Evolutionary conservation across 2,329 filamentous ascomycete species (phyloP), one percentile per base, ranked within the genome.

Genomic region (Fusarium fracticaudum): DNA sequence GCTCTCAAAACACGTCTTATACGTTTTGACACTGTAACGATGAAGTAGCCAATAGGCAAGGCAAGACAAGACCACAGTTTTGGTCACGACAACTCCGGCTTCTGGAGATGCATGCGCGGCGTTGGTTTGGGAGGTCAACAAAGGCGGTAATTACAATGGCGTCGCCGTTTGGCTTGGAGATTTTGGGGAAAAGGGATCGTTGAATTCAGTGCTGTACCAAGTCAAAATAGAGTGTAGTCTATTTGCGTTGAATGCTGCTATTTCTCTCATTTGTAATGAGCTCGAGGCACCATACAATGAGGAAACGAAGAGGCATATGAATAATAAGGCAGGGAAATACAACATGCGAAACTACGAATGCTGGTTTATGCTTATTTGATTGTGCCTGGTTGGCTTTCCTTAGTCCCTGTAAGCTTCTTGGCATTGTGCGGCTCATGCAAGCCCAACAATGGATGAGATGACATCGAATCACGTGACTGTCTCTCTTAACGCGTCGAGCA

Each of bases 101-200:
- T 70, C 70, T 74, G 73, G 75, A 69, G 70, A 74, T 79, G 77
- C 78, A 81, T 81, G 77, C 73, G 73, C 66, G 80, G 79, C 80
- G 80, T 81, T 80, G 75, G 74, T 69, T 72, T 74, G 74, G 72
- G 67, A 72, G 71, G 69, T 76, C 69, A 72, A 72, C 67, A 68
- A 73, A 73, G 76, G 72, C 64, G 69, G 71, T 76, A 76, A 78
- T 75, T 70, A 73, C 60, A 73, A 77, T 61, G 79, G 76, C 77
- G 77, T 77, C 76, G 75, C 71, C 66, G 67, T 74, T 74, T 74
- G 75, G 74, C 73, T 77, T 73, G 70, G 71, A 70, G 64, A 67
- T 72, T 76, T 72, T 62, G 61, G 54, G 68, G 67, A 33, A 66
- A 67, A 57, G 51, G 62, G 62, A 54, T 48, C 17, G 54, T 67